Evolutionary conservation across 345 rosid species (phyloP).

Genomic region (Triadica sebifera): DNA sequence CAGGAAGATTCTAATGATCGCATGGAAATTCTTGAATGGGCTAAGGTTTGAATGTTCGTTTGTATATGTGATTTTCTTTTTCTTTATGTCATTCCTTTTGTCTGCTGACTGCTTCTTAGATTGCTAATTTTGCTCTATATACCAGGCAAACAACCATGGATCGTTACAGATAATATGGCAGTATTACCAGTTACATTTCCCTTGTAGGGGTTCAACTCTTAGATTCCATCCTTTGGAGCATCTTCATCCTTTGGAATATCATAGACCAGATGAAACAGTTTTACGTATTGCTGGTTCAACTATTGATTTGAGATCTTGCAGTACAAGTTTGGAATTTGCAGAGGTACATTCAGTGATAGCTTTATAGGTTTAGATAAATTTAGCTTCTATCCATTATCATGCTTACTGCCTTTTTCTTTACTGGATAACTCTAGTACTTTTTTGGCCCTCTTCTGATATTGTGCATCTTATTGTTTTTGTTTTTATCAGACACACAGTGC

Average conservation of each 20-base stretch:
- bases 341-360: slow-evolving; percentile 53
- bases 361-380: slow-evolving; percentile 9
- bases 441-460: background rate
- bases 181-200: slow-evolving; percentile 60
- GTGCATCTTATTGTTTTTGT: slow-evolving; percentile 24
- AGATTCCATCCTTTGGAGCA: slow-evolving; percentile 88
- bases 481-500: slow-evolving; percentile 64
- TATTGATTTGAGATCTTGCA: slow-evolving; percentile 64
- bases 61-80: slow-evolving; percentile 8
- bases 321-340: slow-evolving; percentile 63
- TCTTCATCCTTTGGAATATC: slow-evolving; percentile 78
- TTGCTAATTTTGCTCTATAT: slow-evolving; percentile 16
- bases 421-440: slow-evolving; percentile 5
- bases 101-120: slow-evolving; percentile 4
- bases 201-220: slow-evolving; percentile 68
- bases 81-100: background rate
- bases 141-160: slow-evolving; percentile 74
- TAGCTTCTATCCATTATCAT: background rate
- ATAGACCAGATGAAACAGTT: slow-evolving; percentile 58
- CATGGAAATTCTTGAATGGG: slow-evolving; percentile 83
- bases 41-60: slow-evolving; percentile 58
- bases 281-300: slow-evolving; percentile 63
- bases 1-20: slow-evolving; percentile 70
- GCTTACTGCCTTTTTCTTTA: background rate
- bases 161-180: slow-evolving; percentile 77